A percentile compares a stretch with the other conserved stretches of the same genome.
phyloP scores from a whole-genome alignment of 208 protist species.

The Histomonas meleagridis region DNA sequence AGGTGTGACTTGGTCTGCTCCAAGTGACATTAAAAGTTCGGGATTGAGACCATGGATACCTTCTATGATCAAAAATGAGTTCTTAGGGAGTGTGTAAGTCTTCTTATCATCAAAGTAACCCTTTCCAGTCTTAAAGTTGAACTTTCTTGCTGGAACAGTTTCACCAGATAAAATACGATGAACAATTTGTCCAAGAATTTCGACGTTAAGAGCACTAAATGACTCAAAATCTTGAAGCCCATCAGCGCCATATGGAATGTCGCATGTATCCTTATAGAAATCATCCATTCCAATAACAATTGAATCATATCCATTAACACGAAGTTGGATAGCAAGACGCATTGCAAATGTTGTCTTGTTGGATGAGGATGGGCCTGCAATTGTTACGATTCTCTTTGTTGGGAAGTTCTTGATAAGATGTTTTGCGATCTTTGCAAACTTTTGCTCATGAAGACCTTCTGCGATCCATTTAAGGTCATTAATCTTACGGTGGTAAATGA shows the following conservation, averaged over 20 bases:
- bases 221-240: slow-evolving; percentile 20
- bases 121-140: background rate
- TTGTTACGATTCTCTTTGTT: background rate
- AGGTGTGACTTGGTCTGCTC: background rate
- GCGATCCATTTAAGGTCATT: slow-evolving; percentile 27
- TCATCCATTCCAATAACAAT: slow-evolving; percentile 25
- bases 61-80: slow-evolving; percentile 24
- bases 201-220: background rate
- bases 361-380: slow-evolving; percentile 25
- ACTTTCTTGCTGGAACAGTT: background rate
- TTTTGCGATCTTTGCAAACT: background rate
- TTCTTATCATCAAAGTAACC: background rate
- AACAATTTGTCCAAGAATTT: background rate
- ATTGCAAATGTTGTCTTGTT: slow-evolving; percentile 34
- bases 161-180: background rate
- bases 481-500: slow-evolving; percentile 11
- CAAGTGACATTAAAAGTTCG: background rate
- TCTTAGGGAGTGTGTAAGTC: background rate
- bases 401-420: background rate
- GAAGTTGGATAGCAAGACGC: background rate
- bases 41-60: slow-evolving; percentile 34
- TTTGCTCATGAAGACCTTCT: background rate
- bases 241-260: background rate
- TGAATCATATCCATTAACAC: background rate
- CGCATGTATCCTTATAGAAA: slow-evolving; percentile 4